Percentiles rank a stretch among this genome's conserved stretches.
phyloP scores from a whole-genome alignment of 2,329 filamentous ascomycete genomes.

The Onygenales sp. region DNA sequence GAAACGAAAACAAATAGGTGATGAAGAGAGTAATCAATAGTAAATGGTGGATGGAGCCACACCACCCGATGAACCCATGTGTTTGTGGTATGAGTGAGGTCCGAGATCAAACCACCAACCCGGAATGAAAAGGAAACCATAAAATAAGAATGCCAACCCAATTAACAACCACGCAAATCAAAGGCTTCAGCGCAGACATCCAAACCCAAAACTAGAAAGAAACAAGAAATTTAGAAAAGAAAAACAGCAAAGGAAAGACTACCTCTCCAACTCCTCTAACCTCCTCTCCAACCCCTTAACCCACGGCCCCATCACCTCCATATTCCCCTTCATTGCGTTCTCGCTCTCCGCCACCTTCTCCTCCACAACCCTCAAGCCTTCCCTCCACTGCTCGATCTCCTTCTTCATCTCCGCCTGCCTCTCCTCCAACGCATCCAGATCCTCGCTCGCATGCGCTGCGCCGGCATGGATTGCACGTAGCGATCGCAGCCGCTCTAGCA shows the following conservation, averaged over 20 bases:
- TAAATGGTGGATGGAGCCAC: no score
- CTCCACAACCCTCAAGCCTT: constrained; percentile 71
- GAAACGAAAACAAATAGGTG: neutral
- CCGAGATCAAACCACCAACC: no score
- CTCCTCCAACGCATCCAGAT: constrained; percentile 66
- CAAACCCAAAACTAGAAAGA: neutral
- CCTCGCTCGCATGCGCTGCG: constrained; percentile 70
- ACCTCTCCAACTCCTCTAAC: constrained; percentile 50
- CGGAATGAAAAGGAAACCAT: neutral
- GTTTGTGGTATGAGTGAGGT: no score
- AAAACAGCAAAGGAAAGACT: neutral
- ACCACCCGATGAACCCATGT: no score
- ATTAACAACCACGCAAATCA: no score
- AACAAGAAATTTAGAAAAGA: neutral
- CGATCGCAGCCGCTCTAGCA: constrained; percentile 77
- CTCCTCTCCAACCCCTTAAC: constrained; percentile 77
- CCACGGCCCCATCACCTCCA: constrained; percentile 78
- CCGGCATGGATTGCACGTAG: constrained; percentile 77
- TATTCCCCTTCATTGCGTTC: constrained; percentile 63
- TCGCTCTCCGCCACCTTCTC: constrained; percentile 61
- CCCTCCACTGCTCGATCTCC: constrained; percentile 79
- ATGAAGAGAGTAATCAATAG: no score
- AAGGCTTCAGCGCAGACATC: no score
- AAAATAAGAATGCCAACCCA: neutral
- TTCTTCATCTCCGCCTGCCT: constrained; percentile 71